These are phyloP conservation scores for Neurospora discreta DNA, from an alignment of 495 filamentous ascomycete genomes.

Conservation along the genomic window DNA sequence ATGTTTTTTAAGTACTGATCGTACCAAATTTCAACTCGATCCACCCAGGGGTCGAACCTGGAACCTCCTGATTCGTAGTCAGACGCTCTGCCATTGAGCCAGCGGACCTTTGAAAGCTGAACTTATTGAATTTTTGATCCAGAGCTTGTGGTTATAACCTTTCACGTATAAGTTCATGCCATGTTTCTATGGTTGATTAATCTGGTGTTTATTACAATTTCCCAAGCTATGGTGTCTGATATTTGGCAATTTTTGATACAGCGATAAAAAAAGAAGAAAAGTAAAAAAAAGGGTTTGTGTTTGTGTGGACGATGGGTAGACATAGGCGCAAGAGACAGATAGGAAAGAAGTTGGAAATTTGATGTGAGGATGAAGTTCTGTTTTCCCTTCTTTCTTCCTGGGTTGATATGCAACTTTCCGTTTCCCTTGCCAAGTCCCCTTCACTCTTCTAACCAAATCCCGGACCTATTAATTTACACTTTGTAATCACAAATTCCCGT, in stretches of 20 bases:
- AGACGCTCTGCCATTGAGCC: not conserved
- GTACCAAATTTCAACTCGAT: not conserved
- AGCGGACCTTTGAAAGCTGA: not conserved
- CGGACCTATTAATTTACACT: not conserved
- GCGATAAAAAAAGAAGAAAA: no score
- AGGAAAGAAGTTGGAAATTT: no score
- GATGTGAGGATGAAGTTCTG: not conserved
- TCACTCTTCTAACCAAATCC: not conserved
- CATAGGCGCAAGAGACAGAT: no score
- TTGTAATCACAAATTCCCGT: not conserved
- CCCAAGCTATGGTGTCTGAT: no score
- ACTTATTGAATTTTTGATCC: not conserved
- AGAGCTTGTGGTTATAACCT: not conserved
- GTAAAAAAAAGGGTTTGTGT: no score
- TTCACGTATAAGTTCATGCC: no score
- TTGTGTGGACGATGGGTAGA: no score
- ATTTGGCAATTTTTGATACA: no score
- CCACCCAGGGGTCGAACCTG: not conserved
- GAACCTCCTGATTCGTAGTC: not conserved
- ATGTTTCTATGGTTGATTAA: no score
- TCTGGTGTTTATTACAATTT: no score
- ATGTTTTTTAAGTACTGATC: not conserved
- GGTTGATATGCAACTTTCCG: not conserved
- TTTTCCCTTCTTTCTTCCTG: not conserved
- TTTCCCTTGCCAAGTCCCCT: not conserved